Evolutionary conservation across 1,139 yeast species (phyloP).

Genomic region (Geotrichum australiense): DNA sequence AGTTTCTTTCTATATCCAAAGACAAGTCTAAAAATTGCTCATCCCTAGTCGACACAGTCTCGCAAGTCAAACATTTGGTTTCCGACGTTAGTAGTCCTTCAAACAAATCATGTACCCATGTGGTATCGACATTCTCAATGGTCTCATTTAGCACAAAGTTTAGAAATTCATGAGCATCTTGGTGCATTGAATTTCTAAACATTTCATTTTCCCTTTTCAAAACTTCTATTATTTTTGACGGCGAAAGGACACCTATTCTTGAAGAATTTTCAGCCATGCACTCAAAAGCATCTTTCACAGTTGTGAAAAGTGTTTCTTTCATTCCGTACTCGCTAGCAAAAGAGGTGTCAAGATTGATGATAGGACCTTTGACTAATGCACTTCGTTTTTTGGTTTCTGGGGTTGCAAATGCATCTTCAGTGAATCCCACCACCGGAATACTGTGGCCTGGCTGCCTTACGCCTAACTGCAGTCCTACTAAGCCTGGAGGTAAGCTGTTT

Average conservation of each 20-base stretch:
- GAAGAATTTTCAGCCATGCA: slow-evolving; percentile 67
- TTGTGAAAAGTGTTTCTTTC: slow-evolving; percentile 56
- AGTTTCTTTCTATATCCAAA: slow-evolving; percentile 71
- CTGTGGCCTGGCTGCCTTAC: slow-evolving; percentile 34
- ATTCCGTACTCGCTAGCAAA: slow-evolving; percentile 41
- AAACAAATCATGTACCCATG: slow-evolving; percentile 63
- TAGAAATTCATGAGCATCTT: slow-evolving; percentile 95
- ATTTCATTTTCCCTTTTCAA: slow-evolving; percentile 75
- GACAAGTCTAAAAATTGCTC: slow-evolving; percentile 84
- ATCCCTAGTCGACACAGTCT: slow-evolving; percentile 73
- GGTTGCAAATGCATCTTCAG: slow-evolving; percentile 48
- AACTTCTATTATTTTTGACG: slow-evolving; percentile 62
- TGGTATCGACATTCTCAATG: slow-evolving; percentile 55
- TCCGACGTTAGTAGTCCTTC: slow-evolving; percentile 84
- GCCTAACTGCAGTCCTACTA: slow-evolving; percentile 30
- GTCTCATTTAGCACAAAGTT: slow-evolving; percentile 78
- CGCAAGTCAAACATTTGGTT: slow-evolving; percentile 86
- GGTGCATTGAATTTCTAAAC: slow-evolving; percentile 90
- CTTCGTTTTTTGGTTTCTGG: slow-evolving; percentile 74
- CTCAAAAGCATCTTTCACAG: slow-evolving; percentile 80
- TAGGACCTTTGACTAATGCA: slow-evolving; percentile 78
- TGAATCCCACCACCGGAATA: slow-evolving; percentile 43
- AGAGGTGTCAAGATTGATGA: slow-evolving; percentile 69
- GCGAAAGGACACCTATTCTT: slow-evolving; percentile 78
- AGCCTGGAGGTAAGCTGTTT: slow-evolving; percentile 24